These are phyloP conservation scores for Podaxis pistillaris DNA, from an alignment of 768 basidiomycete genomes.

Conservation along the genomic window DNA sequence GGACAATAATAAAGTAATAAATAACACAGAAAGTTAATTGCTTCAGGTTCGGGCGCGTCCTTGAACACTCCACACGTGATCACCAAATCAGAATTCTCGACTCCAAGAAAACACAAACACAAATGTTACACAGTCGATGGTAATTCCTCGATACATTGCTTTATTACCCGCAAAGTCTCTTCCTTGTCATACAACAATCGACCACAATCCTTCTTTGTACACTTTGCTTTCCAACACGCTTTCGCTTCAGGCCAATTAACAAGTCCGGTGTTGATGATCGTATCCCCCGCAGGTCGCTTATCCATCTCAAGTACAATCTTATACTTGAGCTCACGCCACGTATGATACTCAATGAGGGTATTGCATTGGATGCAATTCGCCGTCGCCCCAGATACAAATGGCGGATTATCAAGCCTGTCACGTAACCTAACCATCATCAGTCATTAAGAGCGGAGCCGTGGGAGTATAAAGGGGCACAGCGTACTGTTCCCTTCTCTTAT, in stretches of 20 bases:
- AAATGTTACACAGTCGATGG: constrained; percentile 31
- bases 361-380: constrained; percentile 56
- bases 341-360: constrained; percentile 48
- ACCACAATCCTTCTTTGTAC: constrained; percentile 41
- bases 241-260: constrained; percentile 56
- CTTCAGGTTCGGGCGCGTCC: not conserved
- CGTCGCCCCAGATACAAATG: constrained; percentile 48
- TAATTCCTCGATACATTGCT: constrained; percentile 50
- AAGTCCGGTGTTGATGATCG: constrained; percentile 47
- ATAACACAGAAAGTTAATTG: not conserved
- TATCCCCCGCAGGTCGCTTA: constrained; percentile 55
- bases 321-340: constrained; percentile 66
- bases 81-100: not conserved
- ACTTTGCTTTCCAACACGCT: constrained; percentile 60
- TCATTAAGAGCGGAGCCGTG: not conserved
- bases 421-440: constrained; percentile 31
- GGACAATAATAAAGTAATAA: constrained; percentile 7
- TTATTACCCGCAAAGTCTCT: constrained; percentile 51
- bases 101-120: no score
- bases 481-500: constrained; percentile 44
- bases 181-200: constrained; percentile 55
- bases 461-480: constrained; percentile 11
- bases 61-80: constrained; percentile 11
- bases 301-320: constrained; percentile 59
- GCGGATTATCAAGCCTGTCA: constrained; percentile 49